Evolutionary conservation across 768 basidiomycete genomes (phyloP).

Genomic region (Macrolepiota albuminosa): DNA sequence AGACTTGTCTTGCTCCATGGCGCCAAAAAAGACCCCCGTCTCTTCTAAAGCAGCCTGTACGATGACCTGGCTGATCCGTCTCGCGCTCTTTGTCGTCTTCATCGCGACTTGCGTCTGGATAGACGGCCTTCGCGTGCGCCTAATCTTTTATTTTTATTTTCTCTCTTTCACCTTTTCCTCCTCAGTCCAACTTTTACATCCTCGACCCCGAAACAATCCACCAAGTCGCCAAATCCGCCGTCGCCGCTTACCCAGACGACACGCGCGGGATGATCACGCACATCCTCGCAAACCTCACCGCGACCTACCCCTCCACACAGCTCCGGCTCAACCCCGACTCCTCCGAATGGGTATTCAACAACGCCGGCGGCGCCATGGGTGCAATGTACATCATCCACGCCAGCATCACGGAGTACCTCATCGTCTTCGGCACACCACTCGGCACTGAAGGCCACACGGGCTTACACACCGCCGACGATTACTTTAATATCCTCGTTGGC

Average conservation of each 20-base stretch:
- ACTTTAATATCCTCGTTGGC: constrained; percentile 92
- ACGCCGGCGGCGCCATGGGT: constrained; percentile 97
- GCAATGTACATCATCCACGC: constrained; percentile 98
- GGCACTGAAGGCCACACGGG: constrained; percentile 97
- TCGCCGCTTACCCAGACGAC: constrained; percentile 60
- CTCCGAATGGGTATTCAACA: constrained; percentile 92
- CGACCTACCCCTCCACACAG: constrained; percentile 57
- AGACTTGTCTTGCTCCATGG: not conserved
- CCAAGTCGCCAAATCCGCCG: constrained; percentile 67
- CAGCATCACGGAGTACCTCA: constrained; percentile 93
- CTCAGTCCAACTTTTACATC: constrained; percentile 68
- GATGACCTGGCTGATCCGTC: constrained; percentile 17
- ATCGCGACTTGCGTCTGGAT: constrained; percentile 42
- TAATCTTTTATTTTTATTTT: not conserved
- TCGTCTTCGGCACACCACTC: constrained; percentile 92
- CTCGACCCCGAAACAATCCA: constrained; percentile 72
- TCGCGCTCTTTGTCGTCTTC: constrained; percentile 28
- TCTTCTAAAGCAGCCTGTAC: not conserved
- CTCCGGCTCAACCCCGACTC: constrained; percentile 53
- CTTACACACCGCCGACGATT: constrained; percentile 94
- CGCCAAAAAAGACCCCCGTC: not conserved
- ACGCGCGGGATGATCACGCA: constrained; percentile 72
- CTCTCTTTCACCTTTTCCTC: not conserved
- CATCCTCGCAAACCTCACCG: constrained; percentile 77
- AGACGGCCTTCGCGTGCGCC: constrained; percentile 59